Conservation (phyloP, 176 grass and related monocot genomes). For the Elymus sibiricus region DNA sequence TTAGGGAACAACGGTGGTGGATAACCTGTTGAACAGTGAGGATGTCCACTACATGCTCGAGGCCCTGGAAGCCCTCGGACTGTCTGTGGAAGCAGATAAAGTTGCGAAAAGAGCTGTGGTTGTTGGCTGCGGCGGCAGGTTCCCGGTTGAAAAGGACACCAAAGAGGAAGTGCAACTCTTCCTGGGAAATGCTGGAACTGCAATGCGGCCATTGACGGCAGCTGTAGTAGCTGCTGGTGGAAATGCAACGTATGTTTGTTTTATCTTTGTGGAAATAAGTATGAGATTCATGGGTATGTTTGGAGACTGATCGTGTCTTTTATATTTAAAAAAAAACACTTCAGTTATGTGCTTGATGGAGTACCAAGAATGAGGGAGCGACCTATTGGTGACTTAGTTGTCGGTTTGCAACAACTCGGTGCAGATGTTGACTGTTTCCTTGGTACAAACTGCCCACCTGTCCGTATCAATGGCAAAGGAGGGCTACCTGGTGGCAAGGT, state of each 20-base stretch:
- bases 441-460: constrained; percentile 89
- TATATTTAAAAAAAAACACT: not conserved
- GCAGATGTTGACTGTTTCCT: constrained; percentile 94
- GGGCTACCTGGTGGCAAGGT: constrained; percentile 99
- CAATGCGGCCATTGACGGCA: constrained; percentile 92
- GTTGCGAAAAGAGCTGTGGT: constrained; percentile 75
- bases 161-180: constrained; percentile 87
- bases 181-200: constrained; percentile 95
- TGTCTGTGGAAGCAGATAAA: constrained; percentile 79
- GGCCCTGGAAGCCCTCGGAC: constrained; percentile 82
- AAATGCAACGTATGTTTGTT: constrained; percentile 69
- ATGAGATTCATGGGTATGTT: not conserved
- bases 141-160: constrained; percentile 51
- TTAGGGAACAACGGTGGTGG: constrained; percentile 89
- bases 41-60: constrained; percentile 98
- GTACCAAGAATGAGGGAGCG: constrained; percentile 99
- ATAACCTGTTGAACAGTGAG: constrained; percentile 95
- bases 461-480: constrained; percentile 78
- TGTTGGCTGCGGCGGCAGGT: constrained; percentile 70
- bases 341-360: constrained; percentile 94
- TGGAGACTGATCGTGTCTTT: not conserved
- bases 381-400: constrained; percentile 90
- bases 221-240: constrained; percentile 93
- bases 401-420: constrained; percentile 86
- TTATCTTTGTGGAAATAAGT: not conserved